phyloP scores from a whole-genome alignment of 352 stramenopile genomes.

The Pythium sukuiense region DNA sequence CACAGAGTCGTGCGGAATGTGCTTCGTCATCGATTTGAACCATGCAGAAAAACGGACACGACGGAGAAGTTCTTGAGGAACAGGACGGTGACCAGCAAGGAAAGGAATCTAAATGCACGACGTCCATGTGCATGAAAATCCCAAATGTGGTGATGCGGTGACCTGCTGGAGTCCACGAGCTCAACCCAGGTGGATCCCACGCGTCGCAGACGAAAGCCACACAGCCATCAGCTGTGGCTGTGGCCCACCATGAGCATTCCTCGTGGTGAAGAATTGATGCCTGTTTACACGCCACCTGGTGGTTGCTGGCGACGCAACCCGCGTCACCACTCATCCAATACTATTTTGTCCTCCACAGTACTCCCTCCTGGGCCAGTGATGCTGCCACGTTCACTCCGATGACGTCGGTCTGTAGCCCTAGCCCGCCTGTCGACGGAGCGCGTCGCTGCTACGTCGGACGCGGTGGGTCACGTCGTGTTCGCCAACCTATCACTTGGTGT shows the following conservation, averaged over 20 bases:
- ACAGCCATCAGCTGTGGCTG: not conserved
- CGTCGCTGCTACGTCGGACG: constrained; percentile 27
- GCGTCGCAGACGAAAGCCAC: not conserved
- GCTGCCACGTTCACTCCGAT: constrained; percentile 7
- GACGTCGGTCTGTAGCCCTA: constrained; percentile 20
- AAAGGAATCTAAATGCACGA: too few relatives aligned
- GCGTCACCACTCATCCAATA: not conserved
- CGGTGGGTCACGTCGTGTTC: constrained; percentile 6
- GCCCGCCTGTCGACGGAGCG: not conserved
- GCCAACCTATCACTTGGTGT: constrained; percentile 4
- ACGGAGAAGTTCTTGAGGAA: not conserved
- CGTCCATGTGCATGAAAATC: too few relatives aligned
- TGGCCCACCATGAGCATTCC: constrained; percentile 8
- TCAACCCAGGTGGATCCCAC: not conserved
- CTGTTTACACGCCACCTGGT: constrained; percentile 4
- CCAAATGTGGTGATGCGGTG: too few relatives aligned
- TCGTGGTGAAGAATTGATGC: not conserved
- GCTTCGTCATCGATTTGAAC: not conserved
- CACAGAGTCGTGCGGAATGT: constrained; percentile 4
- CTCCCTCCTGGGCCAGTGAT: constrained; percentile 9
- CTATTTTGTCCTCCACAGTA: constrained; percentile 18
- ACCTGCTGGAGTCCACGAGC: not conserved
- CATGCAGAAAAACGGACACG: not conserved
- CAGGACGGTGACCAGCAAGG: too few relatives aligned
- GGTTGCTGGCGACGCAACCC: not conserved